Evolutionary conservation across 208 protist species (phyloP), one percentile per base, ranked within the genome.

Genomic region (Strigomonas galati): DNA sequence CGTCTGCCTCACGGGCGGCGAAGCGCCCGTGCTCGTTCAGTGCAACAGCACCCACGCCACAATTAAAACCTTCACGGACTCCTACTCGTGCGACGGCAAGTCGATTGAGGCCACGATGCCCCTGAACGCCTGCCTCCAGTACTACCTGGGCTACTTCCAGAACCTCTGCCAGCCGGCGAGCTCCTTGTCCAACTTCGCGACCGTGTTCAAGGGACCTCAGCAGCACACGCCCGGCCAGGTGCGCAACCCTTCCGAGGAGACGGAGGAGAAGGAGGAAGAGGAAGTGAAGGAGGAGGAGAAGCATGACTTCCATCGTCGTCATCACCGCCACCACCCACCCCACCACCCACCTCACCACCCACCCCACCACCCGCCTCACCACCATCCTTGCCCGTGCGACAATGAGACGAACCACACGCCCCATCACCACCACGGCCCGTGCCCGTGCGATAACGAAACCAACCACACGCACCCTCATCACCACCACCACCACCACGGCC

Each of bases 81-180:
- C 65, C 17, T 24, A 52, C 28, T 49, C 71, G 54, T 92, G 82
- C 82, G 62, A 35, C 17, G 85, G 82, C 52, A 24, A 27, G 15
- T 12, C 72, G 1, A 48, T 65, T 17, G 32, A 19, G 26, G 35
- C 68, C 23, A 65, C 57, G 32, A 67, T 84, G 69, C 85, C 85
- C 32, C 65, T 85, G 44, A 59, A 74, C 63, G 52, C 53, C 51
- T 92, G 85, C 71, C 37, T 87, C 28, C n/a, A 67, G 66, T 71
- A 69, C 67, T 76, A 80, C 67, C 27, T 72, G 3, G 72, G 78
- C 58, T 86, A 84, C 69, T 71, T 81, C 27, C 35, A 87, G 67
- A 84, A 84, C 72, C 19, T 74, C 56, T 86, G 84, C 76, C 46
- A 28, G 27, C 23, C 46, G 53, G 58, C 31, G 56, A 58, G 23